Base-by-base conservation (phyloP, 352 stramenopile genomes). In the Phytopythium cucurbitacearum region DNA sequence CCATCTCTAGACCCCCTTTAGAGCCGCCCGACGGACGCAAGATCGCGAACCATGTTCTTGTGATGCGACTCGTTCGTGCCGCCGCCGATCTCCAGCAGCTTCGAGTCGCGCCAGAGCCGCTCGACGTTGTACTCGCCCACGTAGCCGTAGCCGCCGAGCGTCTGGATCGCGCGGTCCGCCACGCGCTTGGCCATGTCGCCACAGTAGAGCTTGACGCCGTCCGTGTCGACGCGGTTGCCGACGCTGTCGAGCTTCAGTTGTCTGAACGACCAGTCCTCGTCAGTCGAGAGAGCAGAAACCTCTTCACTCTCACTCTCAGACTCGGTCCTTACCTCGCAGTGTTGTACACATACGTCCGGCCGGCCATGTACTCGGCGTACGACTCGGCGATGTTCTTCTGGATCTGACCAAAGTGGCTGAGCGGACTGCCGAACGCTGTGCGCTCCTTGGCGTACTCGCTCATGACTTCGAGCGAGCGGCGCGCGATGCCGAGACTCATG, bases 51-150 rank as follows among this genome's bases (percentile, higher is more conserved):
- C 92, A 99, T 99, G 70, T 99, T 99, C 74, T 99, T 99, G 72
- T 99, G 94, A 66, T 99, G 96, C 45, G 92, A 98, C 73, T 99
- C 96, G 61, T 98, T 98, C 21, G 97, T 99, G 50, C 97, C 97
- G 50, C 97, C 97, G 45, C 97, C 97, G 67, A 99, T 99, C 79
- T 99, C 97, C n/a, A 99, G 73, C 49, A 99, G 69, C 73, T 99
- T 99, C 10, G 96, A 91, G 88, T 99, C 97, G 54, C 97, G 85
- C 97, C 96, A 99, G 3, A 99, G 77, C 47, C 96, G 79, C 80
- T 99, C 97, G 9, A 99, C 97, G 56, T 91, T 94, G 72, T 99
- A 99, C 69, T 99, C 97, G 49, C 96, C 97, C n/a, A 98, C 89
- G 77, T 99, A 99, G 21, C 97, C 97, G 68, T 99, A 98, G 50